A percentile compares a stretch with the other conserved stretches of the same genome.
These are phyloP conservation scores for Chondrus crispus DNA, from an alignment of 23 red algal genomes.

Conservation along the genomic window DNA sequence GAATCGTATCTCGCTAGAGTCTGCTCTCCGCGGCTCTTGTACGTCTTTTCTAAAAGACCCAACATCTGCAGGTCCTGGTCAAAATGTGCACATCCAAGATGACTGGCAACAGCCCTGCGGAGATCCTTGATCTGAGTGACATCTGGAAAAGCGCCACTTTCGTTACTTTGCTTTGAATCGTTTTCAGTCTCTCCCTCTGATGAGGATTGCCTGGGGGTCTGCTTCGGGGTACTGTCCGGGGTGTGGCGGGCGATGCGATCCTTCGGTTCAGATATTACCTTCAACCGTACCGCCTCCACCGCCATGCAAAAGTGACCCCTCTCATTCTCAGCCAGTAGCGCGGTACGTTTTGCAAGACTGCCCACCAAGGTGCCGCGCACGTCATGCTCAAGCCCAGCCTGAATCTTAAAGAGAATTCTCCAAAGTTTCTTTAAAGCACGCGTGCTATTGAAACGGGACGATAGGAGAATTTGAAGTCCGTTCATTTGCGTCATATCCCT, in stretches of 20 bases:
- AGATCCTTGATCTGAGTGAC: background rate
- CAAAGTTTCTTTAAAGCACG: background rate
- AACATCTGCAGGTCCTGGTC: constrained; percentile 21
- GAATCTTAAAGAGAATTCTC: constrained; percentile 48
- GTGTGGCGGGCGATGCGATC: background rate
- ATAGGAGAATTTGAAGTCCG: constrained; percentile 8
- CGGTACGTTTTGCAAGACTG: background rate
- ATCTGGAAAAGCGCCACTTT: constrained; percentile 23
- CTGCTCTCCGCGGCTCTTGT: background rate
- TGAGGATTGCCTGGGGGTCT: too few relatives aligned
- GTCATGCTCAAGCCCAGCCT: constrained; percentile 10
- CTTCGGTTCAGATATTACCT: background rate
- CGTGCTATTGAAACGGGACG: background rate
- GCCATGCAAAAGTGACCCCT: constrained; percentile 39
- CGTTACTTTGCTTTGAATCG: too few relatives aligned
- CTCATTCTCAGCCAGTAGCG: constrained; percentile 2
- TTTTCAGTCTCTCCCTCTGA: too few relatives aligned
- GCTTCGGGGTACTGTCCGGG: background rate
- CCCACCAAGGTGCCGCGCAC: background rate
- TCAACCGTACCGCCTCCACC: constrained; percentile 31
- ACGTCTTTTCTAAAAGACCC: background rate
- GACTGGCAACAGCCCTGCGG: background rate
- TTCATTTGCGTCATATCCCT: constrained; percentile 60
- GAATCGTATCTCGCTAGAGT: constrained; percentile 27
- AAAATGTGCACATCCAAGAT: background rate